Conservation (phyloP, 148 eudicot genomes). For the Hydrangea macrophylla region DNA sequence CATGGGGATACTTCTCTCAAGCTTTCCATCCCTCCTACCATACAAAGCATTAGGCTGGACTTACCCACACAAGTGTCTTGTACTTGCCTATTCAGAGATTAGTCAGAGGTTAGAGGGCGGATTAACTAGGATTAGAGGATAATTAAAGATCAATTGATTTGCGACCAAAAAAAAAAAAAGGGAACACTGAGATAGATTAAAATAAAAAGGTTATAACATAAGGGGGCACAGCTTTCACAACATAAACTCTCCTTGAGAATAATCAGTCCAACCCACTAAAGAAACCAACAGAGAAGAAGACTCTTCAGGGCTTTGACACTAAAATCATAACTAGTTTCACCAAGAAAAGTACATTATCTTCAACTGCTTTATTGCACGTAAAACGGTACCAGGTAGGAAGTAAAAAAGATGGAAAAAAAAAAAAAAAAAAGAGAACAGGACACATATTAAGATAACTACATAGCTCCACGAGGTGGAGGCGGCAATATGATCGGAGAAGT, state of each 20-base stretch:
- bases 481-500: constrained; percentile 7
- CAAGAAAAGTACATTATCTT: neutral
- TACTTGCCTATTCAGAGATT: too few relatives aligned
- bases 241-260: constrained; percentile 3
- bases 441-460: neutral
- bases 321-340: constrained; percentile 1
- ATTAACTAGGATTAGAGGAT: neutral
- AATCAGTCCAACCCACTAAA: neutral
- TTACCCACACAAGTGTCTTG: too few relatives aligned
- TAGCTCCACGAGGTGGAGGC: constrained; percentile 18
- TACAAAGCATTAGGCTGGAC: too few relatives aligned
- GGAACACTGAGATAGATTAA: neutral
- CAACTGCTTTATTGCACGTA: neutral
- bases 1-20: too few relatives aligned
- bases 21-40: too few relatives aligned
- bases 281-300: neutral
- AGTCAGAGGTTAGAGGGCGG: too few relatives aligned
- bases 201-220: too few relatives aligned
- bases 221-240: neutral
- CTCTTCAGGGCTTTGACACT: constrained; percentile 1
- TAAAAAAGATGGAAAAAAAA: neutral
- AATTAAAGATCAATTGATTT: neutral
- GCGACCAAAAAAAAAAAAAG: neutral
- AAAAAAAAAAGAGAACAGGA: neutral
- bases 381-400: neutral